phyloP scores from a whole-genome alignment of 305 asterid genomes.

The Fraxinus latifolia region DNA sequence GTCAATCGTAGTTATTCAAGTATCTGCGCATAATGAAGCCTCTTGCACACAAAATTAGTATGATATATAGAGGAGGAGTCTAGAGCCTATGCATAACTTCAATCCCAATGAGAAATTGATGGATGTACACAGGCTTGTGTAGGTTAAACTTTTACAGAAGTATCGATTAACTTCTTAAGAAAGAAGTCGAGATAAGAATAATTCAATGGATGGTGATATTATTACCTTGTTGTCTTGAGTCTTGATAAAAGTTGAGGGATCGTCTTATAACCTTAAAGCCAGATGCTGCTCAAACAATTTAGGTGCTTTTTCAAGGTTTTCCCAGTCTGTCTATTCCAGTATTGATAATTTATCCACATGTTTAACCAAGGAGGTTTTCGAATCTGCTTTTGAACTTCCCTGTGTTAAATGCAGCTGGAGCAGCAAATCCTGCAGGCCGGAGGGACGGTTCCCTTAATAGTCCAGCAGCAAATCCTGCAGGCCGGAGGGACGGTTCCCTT shows the following conservation, averaged over 20 bases:
- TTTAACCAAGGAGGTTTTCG: neutral
- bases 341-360: neutral
- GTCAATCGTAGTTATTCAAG: neutral
- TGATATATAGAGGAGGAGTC: neutral
- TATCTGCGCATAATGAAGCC: neutral
- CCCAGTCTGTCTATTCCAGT: neutral
- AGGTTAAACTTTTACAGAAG: neutral
- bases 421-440: constrained; percentile 76
- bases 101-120: neutral
- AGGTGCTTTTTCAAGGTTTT: neutral
- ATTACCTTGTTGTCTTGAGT: neutral
- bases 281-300: neutral
- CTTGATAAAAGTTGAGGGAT: neutral
- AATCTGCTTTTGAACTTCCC: neutral
- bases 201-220: neutral
- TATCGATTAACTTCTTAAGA: neutral
- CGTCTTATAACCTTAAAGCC: neutral
- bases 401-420: constrained; percentile 56
- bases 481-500: constrained; percentile 72
- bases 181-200: neutral
- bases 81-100: neutral
- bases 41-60: neutral
- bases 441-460: constrained; percentile 57
- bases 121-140: neutral
- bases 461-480: constrained; percentile 59